Evolutionary conservation across 2,329 filamentous ascomycete species (phyloP), one percentile per base, ranked within the genome.

Genomic region (Bipolaris cookei): DNA sequence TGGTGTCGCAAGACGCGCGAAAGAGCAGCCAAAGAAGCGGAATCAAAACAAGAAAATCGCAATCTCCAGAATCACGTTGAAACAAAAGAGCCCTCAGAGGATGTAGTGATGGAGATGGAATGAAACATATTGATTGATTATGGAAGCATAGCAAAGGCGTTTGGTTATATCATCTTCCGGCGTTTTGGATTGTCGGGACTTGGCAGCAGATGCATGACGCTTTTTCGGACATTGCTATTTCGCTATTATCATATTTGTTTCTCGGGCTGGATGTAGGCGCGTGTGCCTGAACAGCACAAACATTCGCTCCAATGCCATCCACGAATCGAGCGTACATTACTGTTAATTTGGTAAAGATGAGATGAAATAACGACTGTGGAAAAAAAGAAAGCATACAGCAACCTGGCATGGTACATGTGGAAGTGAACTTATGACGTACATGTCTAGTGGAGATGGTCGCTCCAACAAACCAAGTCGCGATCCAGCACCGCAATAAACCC

Each of bases 1-100:
- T 94, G 90, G 90, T 79, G 71, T 61, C 69, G 66, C 14, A 70
- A 63, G 45, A 74, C 64, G 1, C 66, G 71, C 20, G 71, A 76
- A 46, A 67, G 58, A 49, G 58, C 70, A n/a, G 59, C 67, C 44
- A 68, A 69, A 43, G 51, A 55, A 37, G 66, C 69, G 21, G 64
- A 71, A 37, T 56, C 60, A 16, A 60, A 61, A n/a, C 62, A 63
- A 39, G 68, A 73, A 30, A 67, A 60, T 20, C 59, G 56, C 39
- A 66, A 67, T 35, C 56, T 56, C 6, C 56, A 59, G 3, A 62
- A 64, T 48, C 51, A 63, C 16, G 45, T 62, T n/a, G 55, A 62
- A 32, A 64, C 64, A 7, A 61, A 50, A 37, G 64, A 68, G 51
- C 45, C 56, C 2, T 64, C 64, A 7, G 66, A 66, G 23, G 70